phyloP scores from a whole-genome alignment of 495 filamentous ascomycete species.

The Lepidopterella palustris region DNA sequence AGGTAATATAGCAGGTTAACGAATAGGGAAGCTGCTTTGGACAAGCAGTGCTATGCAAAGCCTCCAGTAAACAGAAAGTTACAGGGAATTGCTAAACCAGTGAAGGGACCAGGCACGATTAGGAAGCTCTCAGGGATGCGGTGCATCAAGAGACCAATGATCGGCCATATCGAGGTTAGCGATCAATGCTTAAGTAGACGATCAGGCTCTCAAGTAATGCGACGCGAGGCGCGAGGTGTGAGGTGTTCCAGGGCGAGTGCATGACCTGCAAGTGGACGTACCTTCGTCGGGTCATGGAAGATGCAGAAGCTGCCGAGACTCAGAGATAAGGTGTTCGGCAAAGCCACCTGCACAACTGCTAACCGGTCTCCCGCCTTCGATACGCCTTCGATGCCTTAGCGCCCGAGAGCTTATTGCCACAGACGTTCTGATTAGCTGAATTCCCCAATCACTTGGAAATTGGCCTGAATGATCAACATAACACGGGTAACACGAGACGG shows the following conservation, averaged over 20 bases:
- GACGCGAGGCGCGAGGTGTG: not conserved
- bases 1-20: not conserved
- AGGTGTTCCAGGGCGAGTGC: not conserved
- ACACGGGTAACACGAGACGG: not conserved
- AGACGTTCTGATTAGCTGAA: no score
- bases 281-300: not conserved
- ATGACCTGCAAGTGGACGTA: not conserved
- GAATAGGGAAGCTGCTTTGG: not conserved
- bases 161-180: not conserved
- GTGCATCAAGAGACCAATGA: not conserved
- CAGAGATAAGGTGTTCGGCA: not conserved
- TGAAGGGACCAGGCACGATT: not conserved
- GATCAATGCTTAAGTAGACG: not conserved
- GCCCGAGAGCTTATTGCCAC: not conserved
- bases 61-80: not conserved
- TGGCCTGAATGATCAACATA: no score
- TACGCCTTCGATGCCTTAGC: slow-evolving; percentile 1
- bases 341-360: not conserved
- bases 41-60: not conserved
- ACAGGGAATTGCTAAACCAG: not conserved
- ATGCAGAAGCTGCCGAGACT: not conserved
- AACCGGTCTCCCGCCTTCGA: not conserved
- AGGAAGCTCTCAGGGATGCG: not conserved
- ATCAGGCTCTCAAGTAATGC: not conserved
- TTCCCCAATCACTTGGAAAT: no score